Evolutionary conservation across 495 filamentous ascomycete genomes (phyloP), one percentile per base, ranked within the genome.

Genomic region (Aspergillus hancockii): DNA sequence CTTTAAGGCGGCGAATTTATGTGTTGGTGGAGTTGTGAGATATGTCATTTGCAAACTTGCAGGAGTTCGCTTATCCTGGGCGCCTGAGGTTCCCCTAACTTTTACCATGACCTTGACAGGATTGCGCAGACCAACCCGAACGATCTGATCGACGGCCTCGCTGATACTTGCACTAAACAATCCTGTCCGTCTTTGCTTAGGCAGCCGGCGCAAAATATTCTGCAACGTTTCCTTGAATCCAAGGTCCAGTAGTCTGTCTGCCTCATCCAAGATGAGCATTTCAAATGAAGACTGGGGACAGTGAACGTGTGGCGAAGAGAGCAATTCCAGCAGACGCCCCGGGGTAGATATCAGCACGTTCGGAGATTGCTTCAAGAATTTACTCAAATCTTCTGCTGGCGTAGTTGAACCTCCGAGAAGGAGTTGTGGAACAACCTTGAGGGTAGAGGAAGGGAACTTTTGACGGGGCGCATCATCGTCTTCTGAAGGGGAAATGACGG

Each of bases 21-120:
- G 85, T 23, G 81, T 84, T 1, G 92, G 83, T 7, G 89, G 88
- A 0, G 83, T 83, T 8, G 88, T 75, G 18, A 96, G 71, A 65
- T 97, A 98, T 49, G 87, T 88, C 89, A 97, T 93, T 72, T 93
- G 89, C n/a, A 98, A 73, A 70, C 84, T 85, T 60, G 93, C 92
- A 45, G 94, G 94, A 0, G 93, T 97, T 52, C 89, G 86, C 63
- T 90, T 87, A 65, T 98, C 93, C 59, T 89, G 84, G n/a, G 83
- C 84, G 12, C 88, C 83, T n/a, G 75, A 67, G 22, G 83, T 79
- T n/a, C 89, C 86, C 69, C 89, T 91, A 30, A 98, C 95, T 67
- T 92, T 93, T 16, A 98, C 94, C 3, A 86, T 85, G 59, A 98
- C 88, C 63, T 95, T 94, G 58, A 97, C 91, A 0, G 94, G 95